phyloP scores from a whole-genome alignment of 192 early-diverging fungal genomes.

The Backusella tarrabulga region DNA sequence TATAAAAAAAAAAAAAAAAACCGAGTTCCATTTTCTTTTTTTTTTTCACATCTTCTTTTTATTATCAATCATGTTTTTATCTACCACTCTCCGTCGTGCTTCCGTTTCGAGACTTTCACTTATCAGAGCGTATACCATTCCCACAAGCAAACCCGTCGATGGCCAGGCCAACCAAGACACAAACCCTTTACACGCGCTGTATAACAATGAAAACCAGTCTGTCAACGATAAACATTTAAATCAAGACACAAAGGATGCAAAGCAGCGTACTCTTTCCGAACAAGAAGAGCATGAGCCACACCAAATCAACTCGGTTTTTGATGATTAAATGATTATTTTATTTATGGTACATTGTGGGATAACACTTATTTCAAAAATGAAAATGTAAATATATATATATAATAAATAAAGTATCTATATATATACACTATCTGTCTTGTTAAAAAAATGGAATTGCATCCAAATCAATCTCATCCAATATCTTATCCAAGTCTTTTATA shows the following conservation, averaged over 20 bases:
- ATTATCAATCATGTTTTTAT: not conserved
- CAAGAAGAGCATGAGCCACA: not conserved
- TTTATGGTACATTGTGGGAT: too few relatives aligned
- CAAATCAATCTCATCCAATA: conserved; percentile 27
- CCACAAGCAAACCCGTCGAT: not conserved
- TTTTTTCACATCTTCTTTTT: not conserved
- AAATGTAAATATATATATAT: not conserved
- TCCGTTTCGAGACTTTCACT: not conserved
- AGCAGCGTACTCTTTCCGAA: not conserved
- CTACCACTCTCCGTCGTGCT: not conserved
- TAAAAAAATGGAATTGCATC: conserved; percentile 24
- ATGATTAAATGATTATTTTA: not conserved
- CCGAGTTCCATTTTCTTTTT: not conserved
- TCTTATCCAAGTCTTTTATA: conserved; percentile 11
- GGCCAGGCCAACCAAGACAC: not conserved
- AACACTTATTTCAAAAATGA: not conserved
- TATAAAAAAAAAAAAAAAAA: not conserved
- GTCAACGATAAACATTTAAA: not conserved
- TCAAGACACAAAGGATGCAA: not conserved
- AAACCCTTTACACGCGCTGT: conserved; percentile 16
- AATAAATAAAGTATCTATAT: not conserved
- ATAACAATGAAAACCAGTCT: conserved; percentile 20
- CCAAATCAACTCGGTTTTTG: conserved; percentile 13
- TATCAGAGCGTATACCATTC: not conserved
- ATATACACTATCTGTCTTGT: not conserved